Conservation (phyloP, 1,139 yeast genomes). For the Candida dubliniensis region DNA sequence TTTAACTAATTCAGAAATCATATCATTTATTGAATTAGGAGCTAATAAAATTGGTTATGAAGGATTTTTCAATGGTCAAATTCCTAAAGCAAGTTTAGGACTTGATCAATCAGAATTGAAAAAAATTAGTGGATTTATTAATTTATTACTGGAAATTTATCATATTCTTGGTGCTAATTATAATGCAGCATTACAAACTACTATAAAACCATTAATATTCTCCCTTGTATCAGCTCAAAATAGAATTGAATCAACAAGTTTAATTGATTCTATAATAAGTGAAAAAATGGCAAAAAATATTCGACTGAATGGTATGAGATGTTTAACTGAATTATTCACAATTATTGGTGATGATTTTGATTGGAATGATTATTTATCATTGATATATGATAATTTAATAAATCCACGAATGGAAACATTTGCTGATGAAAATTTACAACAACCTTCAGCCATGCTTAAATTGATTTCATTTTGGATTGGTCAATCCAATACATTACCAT, state of each 20-base stretch:
- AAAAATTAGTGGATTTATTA: constrained; percentile 69
- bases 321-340: constrained; percentile 52
- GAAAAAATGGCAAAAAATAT: constrained; percentile 52
- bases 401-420: constrained; percentile 65
- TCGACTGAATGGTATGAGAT: constrained; percentile 62
- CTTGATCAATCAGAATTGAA: constrained; percentile 43
- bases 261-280: constrained; percentile 20
- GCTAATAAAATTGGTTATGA: constrained; percentile 51
- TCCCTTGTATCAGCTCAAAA: constrained; percentile 57
- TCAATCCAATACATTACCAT: constrained; percentile 45
- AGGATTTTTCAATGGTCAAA: constrained; percentile 28
- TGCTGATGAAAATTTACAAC: constrained; percentile 76
- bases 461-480: constrained; percentile 68
- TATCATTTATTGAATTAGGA: constrained; percentile 62
- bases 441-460: constrained; percentile 73
- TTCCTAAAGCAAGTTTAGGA: constrained; percentile 18
- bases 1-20: constrained; percentile 54
- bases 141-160: constrained; percentile 63
- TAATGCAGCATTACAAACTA: constrained; percentile 46
- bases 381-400: constrained; percentile 57
- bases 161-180: constrained; percentile 63
- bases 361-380: constrained; percentile 58
- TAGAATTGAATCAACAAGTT: constrained; percentile 28
- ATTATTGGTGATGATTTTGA: constrained; percentile 45
- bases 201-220: constrained; percentile 62